Evolutionary conservation across 73 alveolate species (phyloP), one percentile per base, ranked within the genome.

Genomic region (Blepharisma japonicum): DNA sequence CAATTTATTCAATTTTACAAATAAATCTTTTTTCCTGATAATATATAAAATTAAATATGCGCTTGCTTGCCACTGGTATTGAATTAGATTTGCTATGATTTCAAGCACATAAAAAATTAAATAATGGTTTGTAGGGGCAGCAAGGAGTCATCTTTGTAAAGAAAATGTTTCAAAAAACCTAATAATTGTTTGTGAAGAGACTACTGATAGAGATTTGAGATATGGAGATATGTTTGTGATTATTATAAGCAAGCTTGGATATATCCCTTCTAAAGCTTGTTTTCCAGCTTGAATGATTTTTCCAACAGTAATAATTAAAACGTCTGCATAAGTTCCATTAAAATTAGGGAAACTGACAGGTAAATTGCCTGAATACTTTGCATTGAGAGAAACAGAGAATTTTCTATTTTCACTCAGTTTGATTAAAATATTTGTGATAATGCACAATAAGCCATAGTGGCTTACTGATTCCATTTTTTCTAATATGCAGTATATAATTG

Each of bases 81-180:
- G 46, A 5, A 61, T 61, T 20, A 61, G 2, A 25, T 61, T 61
- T 4, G 14, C 23, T 1, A 61, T 61, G 47, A 39, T 25, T 25
- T 61, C 74, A 8, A 61, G 74, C 49, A 61, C 46, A 25, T 20
- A 61, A 25, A 61, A 61, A 8, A 61, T 8, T 5, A 61, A 25
- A 25, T 61, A 61, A 25, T 61, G 74, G 23, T 25, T 61, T 61
- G 39, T 61, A 14, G 39, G 50, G 5, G 39, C 0, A 4, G 14
- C 74, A 8, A 61, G 23, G 14, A 61, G 74, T 3, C 14, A 25
- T 18, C 47, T 61, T 25, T 25, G 14, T 61, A 25, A 18, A 8
- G 74, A 61, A n/a, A 61, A n/a, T 61, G 14, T 61, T 25, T 61
- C 74, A 8, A 61, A 25, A 20, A 61, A 25, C 38, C 74, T 14